Base-by-base conservation (phyloP, 2,329 filamentous ascomycete genomes). In the Penicillium sp. region DNA sequence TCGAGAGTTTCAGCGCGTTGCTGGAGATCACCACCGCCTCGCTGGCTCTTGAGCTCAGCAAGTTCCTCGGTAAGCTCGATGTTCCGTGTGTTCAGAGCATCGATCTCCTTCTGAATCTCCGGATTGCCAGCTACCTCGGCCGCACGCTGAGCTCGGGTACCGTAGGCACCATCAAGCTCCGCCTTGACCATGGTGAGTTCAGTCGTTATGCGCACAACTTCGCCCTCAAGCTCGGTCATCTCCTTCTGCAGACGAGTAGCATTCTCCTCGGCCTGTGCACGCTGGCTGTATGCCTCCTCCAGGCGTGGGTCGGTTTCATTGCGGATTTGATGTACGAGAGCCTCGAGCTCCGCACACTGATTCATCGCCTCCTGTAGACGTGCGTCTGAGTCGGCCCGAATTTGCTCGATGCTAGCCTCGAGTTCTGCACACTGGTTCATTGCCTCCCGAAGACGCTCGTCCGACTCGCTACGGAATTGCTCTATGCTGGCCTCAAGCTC, bases 101-200 rank as follows among this genome's bases (percentile, higher is more conserved):
- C 82, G 23, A 86, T 76, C 64, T 87, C 82, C 49, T 78, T 81
- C 63, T 83, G 81, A 41, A 85, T 76, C 21, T 76, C 76, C 3
- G 80, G 81, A 45, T 83, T 83, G 43, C 77, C 75, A 9, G 82
- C 82, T 10, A 81, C 81, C 66, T 87, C 84, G n/a, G 84, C 85
- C 12, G 85, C 85, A 29, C 86, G 82, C 67, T 89, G 79, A 9
- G 84, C 81, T 47, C 86, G 79, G n/a, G 80, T 83, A 38, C 94
- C 94, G 68, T 97, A 96, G 67, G 95, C 95, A 57, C 90, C 90
- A 64, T 96, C 94, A 24, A 97, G 88, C 71, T 97, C 93, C 48
- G 92, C 90, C 66, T 85, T 84, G 24, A 89, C 90, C 61, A 97
- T 87, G n/a, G 93, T 95, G 39, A 97, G 81, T 76, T 97, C 86